Evolutionary conservation across 495 filamentous ascomycete species (phyloP).

Genomic region (Saxispiralis lemnorum): DNA sequence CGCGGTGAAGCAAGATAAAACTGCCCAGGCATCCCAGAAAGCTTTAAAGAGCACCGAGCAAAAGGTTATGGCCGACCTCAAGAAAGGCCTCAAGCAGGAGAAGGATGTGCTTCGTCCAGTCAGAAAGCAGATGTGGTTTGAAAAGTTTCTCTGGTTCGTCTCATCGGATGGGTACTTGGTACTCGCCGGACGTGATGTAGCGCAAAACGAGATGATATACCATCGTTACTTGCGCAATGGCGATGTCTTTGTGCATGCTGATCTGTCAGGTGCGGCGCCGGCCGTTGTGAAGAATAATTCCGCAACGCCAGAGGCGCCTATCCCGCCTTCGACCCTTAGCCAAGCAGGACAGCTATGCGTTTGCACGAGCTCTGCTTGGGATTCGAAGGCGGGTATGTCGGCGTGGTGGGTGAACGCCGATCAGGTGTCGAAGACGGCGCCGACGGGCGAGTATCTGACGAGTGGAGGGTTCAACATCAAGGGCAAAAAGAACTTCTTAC

Average conservation of each 20-base stretch:
- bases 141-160: slow-evolving; percentile 89
- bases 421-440: slow-evolving; percentile 70
- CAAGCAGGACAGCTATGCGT: slow-evolving; percentile 78
- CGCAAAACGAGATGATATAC: slow-evolving; percentile 86
- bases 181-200: slow-evolving; percentile 65
- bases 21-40: slow-evolving; percentile 58
- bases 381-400: slow-evolving; percentile 84
- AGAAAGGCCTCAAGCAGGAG: slow-evolving; percentile 74
- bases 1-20: slow-evolving; percentile 72
- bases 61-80: slow-evolving; percentile 72
- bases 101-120: slow-evolving; percentile 74
- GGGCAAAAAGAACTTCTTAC: slow-evolving; percentile 78
- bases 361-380: slow-evolving; percentile 75
- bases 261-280: slow-evolving; percentile 64
- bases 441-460: slow-evolving; percentile 60
- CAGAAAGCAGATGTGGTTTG: slow-evolving; percentile 76
- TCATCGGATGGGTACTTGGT: slow-evolving; percentile 92
- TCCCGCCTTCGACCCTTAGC: slow-evolving; percentile 75
- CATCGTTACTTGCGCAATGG: slow-evolving; percentile 67
- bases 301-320: slow-evolving; percentile 56
- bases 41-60: slow-evolving; percentile 77
- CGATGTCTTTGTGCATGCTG: slow-evolving; percentile 82
- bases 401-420: slow-evolving; percentile 84
- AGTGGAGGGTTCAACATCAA: slow-evolving; percentile 60
- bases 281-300: slow-evolving; percentile 75